phyloP scores from a whole-genome alignment of 495 filamentous ascomycete species.

The Halenospora varia region DNA sequence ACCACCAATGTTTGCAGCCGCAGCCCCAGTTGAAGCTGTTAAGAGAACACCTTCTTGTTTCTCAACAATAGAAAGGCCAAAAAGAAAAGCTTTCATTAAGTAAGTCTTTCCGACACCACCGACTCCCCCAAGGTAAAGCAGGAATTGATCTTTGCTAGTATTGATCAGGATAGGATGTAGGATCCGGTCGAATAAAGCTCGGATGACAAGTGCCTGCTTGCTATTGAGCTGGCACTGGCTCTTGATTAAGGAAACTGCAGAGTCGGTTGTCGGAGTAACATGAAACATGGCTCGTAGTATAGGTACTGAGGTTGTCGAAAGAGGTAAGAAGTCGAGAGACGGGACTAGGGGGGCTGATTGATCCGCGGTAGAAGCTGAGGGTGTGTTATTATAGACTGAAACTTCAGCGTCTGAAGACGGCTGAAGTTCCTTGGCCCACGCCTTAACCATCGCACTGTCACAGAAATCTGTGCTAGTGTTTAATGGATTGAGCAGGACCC shows the following conservation, averaged over 20 bases:
- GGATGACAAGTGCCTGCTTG: not conserved
- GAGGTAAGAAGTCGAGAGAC: no score
- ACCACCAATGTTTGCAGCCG: not conserved
- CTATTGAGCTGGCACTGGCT: slow-evolving; percentile 1
- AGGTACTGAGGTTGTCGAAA: not conserved
- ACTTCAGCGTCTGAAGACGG: no score
- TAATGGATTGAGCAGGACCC: not conserved
- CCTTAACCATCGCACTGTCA: no score
- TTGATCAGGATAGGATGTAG: slow-evolving; percentile 3
- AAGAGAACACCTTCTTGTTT: not conserved
- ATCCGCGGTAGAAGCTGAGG: no score
- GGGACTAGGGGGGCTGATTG: no score
- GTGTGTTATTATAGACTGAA: no score
- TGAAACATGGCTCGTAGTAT: not conserved
- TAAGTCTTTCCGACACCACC: slow-evolving; percentile 3
- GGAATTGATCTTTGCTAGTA: not conserved
- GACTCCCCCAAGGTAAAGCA: slow-evolving; percentile 1
- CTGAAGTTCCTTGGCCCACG: no score
- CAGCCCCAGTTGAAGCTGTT: not conserved
- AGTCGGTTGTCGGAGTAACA: not conserved
- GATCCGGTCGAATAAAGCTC: not conserved
- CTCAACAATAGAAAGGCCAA: not conserved
- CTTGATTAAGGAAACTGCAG: not conserved
- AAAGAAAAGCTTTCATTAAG: slow-evolving; percentile 1
- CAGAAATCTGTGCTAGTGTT: not conserved